Evolutionary conservation across 805 yeast species (phyloP), one percentile per base, ranked within the genome.

Genomic region (Aciculoconidium aculeatum): DNA sequence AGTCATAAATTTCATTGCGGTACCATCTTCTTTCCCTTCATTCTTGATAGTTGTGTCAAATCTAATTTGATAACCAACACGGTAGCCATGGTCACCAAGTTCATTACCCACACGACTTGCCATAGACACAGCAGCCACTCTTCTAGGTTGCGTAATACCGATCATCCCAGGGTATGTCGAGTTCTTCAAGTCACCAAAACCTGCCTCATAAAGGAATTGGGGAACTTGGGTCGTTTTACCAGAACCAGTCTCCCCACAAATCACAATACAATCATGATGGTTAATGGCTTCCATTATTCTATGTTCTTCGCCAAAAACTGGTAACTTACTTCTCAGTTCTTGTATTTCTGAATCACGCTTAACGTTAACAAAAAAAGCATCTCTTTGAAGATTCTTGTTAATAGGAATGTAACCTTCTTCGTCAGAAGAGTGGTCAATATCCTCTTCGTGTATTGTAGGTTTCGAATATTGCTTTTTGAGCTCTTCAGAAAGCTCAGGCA

Each of bases 151-250:
- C 0, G 99, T 92, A 14, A 92, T 69, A 34, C 96, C 98, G 45
- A 92, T 85, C 88, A 90, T 81, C 1, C 97, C 97, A 0, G 95
- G 90, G 28, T 53, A 52, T 10, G 45, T 30, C 11, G 55, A 50
- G 8, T 77, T 74, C 6, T 75, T 75, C 5, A 75, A 61, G 6
- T 69, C 67, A 4, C 96, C 96, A 49, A 80, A 90, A 1, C 97
- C 97, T 1, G 95, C 75, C 56, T 92, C 99, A 49, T 77, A 86
- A 25, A 92, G 58, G 47, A 92, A 92, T 52, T 92, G 99, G 0
- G 99, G 98, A 4, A 92, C 88, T 58, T 92, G 99, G 0, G 99
- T 92, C 1, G 98, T 92, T 54, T 92, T 92, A 58, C 98, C 98
- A 3, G 96, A 87, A 45, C 98, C 98, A 1, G 98, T 92, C 46